Base-by-base conservation (phyloP, 208 protist genomes). In the Acanthamoeba royreba region DNA sequence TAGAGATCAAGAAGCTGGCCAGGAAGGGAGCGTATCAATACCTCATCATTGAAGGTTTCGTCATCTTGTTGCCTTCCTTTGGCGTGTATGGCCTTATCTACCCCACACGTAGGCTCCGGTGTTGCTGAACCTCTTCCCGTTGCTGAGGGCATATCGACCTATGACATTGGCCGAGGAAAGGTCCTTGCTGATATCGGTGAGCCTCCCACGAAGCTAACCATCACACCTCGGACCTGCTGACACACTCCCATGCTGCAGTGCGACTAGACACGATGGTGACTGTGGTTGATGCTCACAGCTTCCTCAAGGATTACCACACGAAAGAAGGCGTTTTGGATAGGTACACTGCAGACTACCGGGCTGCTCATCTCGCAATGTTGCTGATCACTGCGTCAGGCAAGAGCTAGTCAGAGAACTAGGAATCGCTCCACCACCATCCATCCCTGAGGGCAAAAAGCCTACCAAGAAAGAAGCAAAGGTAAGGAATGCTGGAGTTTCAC, bases 41-140 rank as follows among this genome's bases (percentile, higher is more conserved):
- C 94, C 69, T 97, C 31, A 43, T 98, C 13, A 97, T 98, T 74
- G 97, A 98, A 35, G 19, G n/a, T n/a, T n/a, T n/a, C n/a, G 19
- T 58, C 15, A 15, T 47, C 22, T 97, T 31, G 94, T 98, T 19
- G 49, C 74, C 0, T 96, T 98, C 63, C 97, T 22, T 28, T 61
- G 17, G 25, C 52, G 19, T 61, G 52, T 17, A 28, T 61, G 19
- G 17, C 52, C 22, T 22, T 61, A 17, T 61, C 52, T 61, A 17
- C 22, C 52, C 22, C 52, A 28, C 52, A 28, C n/a, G n/a, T n/a
- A n/a, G n/a, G 38, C 79, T 42, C 79, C 25, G 92, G 97, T 28
- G 95, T 98, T 11, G 52, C 79, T 1, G 97, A 98, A 83, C 97
- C 97, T 35, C 45, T 97, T 11, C 96, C 94, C 77, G 96, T 98